A percentile compares a stretch with the other conserved stretches of the same genome.
Evolutionary conservation across 2,329 filamentous ascomycete species (phyloP).

Genomic region (Colletotrichum incanum): DNA sequence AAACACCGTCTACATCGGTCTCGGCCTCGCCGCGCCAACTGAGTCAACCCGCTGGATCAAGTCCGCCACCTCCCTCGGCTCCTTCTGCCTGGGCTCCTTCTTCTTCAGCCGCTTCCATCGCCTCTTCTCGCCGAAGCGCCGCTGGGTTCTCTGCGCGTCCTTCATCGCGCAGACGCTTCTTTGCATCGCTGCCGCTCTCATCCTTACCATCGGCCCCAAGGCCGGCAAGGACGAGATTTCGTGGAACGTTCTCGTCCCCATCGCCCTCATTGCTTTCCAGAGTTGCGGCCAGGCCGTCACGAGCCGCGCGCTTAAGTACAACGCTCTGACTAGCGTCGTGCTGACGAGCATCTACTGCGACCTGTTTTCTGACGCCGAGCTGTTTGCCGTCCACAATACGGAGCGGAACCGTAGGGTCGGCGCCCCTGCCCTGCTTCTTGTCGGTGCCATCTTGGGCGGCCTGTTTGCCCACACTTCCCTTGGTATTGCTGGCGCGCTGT

Average conservation of each 20-base stretch:
- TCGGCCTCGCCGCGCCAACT: conserved; percentile 75
- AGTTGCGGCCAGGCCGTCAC: conserved; percentile 84
- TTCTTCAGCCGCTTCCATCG: conserved; percentile 80
- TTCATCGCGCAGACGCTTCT: conserved; percentile 69
- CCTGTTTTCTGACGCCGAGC: conserved; percentile 76
- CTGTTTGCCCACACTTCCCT: conserved; percentile 63
- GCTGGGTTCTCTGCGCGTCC: conserved; percentile 76
- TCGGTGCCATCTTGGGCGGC: conserved; percentile 67
- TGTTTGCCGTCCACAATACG: conserved; percentile 62
- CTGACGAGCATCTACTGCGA: conserved; percentile 88
- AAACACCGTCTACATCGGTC: conserved; percentile 85
- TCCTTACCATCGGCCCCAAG: conserved; percentile 57
- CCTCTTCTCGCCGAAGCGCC: conserved; percentile 70
- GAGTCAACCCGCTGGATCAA: conserved; percentile 77
- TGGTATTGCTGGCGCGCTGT: conserved; percentile 69
- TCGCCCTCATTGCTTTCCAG: conserved; percentile 82
- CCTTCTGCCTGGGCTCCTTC: conserved; percentile 81
- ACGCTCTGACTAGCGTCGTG: conserved; percentile 82
- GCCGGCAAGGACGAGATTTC: conserved; percentile 60
- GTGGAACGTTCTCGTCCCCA: conserved; percentile 76
- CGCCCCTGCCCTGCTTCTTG: conserved; percentile 65
- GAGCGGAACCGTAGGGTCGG: conserved; percentile 67
- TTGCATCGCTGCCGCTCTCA: conserved; percentile 64
- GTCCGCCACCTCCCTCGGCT: conserved; percentile 77
- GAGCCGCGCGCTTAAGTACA: conserved; percentile 78